Base-by-base conservation (phyloP, 2,329 filamentous ascomycete species). In the Arachnopeziza araneosa region DNA sequence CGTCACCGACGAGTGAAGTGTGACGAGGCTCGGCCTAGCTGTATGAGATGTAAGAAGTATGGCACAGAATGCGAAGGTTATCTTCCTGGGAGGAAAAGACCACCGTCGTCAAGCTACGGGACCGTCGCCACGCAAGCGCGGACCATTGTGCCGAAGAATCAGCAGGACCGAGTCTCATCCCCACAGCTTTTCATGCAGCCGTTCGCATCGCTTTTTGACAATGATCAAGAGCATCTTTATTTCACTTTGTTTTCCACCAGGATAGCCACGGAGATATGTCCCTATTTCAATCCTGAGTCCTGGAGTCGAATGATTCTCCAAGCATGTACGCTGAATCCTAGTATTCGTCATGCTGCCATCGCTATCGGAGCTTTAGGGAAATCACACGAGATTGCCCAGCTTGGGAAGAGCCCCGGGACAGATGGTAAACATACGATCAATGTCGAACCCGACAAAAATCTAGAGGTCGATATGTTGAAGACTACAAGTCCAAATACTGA, bases 1-100 rank as follows among this genome's bases (percentile, higher is more conserved):
- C 59, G 70, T 54, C 67, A 69, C 22, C 77, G 84, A 63, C 79
- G 83, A 58, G 86, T 88, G 62, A 88, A 88, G 71, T 88, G 86
- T 70, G 86, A 87, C 69, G 85, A 88, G 72, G 76, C 72, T 63
- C 83, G 84, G 56, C 85, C 86, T 2, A 73, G 77, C n/a, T 87
- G 85, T 70, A 76, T 79, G 21, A 81, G 85, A 69, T 89, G 86
- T 68, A 74, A 81, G 50, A 80, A 81, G 55, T 84, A 84, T 61
- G 84, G 81, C 64, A 84, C 82, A 66, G 67, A 66, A 14, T 89
- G 86, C 73, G 76, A 79, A 49, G 85, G 86, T 62, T 89, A 89
- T 66, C 64, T 60, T 21, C 59, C 63, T 44, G 36, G 36, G 12
- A 36, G 62, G 48, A 55, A 44, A 24, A 48, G 58, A 32, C 55